Conservation (phyloP, 78 protist genomes). For the Dictyostelium discoideum region DNA sequence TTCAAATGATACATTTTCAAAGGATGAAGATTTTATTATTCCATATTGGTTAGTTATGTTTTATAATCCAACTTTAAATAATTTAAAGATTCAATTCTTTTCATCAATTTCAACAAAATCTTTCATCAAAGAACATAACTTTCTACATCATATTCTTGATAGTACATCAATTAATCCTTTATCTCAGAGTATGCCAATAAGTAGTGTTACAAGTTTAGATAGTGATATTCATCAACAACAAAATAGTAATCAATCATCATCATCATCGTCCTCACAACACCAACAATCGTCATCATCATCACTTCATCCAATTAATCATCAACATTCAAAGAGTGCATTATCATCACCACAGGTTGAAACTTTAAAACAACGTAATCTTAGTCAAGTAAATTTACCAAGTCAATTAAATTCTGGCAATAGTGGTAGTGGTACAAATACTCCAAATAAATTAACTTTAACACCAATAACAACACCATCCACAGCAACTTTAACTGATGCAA, state of each 20-base stretch:
- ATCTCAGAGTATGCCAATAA: constrained; percentile 8
- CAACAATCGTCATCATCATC: neutral
- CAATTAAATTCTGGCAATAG: neutral
- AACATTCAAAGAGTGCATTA: constrained; percentile 12
- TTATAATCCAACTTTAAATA: constrained; percentile 28
- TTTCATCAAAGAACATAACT: neutral
- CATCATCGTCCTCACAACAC: neutral
- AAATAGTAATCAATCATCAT: neutral
- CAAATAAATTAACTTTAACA: neutral
- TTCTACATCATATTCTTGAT: neutral
- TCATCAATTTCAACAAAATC: constrained; percentile 11
- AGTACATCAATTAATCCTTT: neutral
- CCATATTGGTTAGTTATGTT: constrained; percentile 69
- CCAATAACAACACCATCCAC: neutral
- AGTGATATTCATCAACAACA: neutral
- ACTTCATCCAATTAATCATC: neutral
- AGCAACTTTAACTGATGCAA: neutral
- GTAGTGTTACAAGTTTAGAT: neutral
- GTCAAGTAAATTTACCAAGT: neutral
- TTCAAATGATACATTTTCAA: neutral
- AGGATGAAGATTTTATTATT: neutral
- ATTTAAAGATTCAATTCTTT: constrained; percentile 42
- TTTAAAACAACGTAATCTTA: neutral
- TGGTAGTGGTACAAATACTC: constrained; percentile 4
- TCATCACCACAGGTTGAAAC: constrained; percentile 14